phyloP scores from a whole-genome alignment of 2,329 filamentous ascomycete genomes.

The Neofusicoccum laricinum region DNA sequence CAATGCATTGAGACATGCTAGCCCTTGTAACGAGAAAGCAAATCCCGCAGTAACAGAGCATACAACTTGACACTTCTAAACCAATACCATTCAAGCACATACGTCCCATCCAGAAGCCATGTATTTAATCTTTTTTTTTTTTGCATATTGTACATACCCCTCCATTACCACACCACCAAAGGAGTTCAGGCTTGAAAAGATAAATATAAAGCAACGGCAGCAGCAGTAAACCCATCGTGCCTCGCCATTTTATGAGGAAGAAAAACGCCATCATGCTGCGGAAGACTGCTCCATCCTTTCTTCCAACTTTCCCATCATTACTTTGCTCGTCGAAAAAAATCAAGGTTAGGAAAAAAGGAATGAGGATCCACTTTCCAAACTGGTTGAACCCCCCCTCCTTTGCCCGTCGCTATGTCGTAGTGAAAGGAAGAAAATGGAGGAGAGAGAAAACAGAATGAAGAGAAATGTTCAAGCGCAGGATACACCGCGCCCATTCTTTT shows the following conservation, averaged over 20 bases:
- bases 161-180: background rate
- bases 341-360: background rate
- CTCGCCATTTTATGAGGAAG: background rate
- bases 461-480: background rate
- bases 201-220: background rate
- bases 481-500: background rate
- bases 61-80: no score
- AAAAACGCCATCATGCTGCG: constrained; percentile 5
- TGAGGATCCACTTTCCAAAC: background rate
- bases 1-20: no score
- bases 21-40: no score
- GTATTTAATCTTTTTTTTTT: constrained; percentile 2
- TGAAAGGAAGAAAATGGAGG: background rate
- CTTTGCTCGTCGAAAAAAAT: background rate
- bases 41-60: no score
- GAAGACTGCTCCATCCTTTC: background rate
- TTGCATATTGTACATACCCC: constrained; percentile 2
- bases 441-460: background rate
- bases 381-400: background rate
- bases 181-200: background rate
- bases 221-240: background rate
- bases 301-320: background rate
- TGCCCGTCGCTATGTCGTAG: background rate
- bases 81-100: no score
- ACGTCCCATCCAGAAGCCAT: background rate